Evolutionary conservation across 1,139 yeast species (phyloP), one percentile per base, ranked within the genome.

Genomic region (Debaryomyces nepalensis): DNA sequence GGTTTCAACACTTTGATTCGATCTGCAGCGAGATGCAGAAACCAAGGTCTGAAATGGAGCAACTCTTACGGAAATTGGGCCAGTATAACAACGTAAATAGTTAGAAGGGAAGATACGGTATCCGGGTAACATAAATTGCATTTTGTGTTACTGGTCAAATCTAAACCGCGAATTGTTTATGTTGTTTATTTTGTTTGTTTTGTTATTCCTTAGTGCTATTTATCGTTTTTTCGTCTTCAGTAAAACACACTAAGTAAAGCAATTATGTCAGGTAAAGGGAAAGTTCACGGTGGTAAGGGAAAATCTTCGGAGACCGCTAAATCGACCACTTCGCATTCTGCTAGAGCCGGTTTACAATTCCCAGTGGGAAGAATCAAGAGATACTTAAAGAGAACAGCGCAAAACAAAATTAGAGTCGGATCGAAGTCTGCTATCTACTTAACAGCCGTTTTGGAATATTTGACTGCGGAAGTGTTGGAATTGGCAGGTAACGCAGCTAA

Each of bases 341-440:
- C 97, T 12, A 85, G 96, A 66, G 99, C 99, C 21, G 99, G 99
- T 20, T 77, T 93, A 61, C 97, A 89, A 66, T 93, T 93, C 73
- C 99, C 99, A 37, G 99, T 95, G 26, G 99, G 99, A 42, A 89
- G 99, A 81, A 90, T 93, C 59, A 90, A 93, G 81, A 82, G 99
- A 69, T 93, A 90, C 63, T 77, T 93, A 69, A 93, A 93, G 76
- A 84, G 79, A 64, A 85, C 84, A 49, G 97, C 97, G 22, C 96
- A 90, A 63, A 88, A 88, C 68, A 90, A 88, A 64, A 85, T 90
- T 58, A 84, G 99, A 66, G 98, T 93, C 29, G 99, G 99, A 40
- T 91, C 97, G 37, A 93, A 93, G 68, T 95, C 97, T 38, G 98
- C 99, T 52, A 93, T 93, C 53, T 93, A 91, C 69, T 79, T 93